Percentiles rank a stretch among this genome's conserved stretches.
These are phyloP conservation scores for Fraxinus nigra DNA, from an alignment of 305 asterid species.

Conservation along the genomic window DNA sequence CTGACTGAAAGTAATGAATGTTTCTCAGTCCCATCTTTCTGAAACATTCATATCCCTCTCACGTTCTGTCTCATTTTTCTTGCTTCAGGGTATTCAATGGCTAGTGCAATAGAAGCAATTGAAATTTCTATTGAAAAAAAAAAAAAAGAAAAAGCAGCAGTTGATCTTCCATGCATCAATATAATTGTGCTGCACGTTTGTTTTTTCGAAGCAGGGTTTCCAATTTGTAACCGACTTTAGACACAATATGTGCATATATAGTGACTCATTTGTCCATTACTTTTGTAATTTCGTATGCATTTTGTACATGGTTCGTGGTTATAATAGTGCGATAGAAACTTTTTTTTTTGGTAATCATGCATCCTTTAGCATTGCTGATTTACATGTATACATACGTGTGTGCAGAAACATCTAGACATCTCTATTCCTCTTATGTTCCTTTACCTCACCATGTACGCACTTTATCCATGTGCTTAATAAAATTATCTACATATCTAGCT, in stretches of 20 bases:
- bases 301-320: neutral
- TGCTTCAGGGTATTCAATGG: neutral
- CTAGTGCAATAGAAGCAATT: neutral
- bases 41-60: neutral
- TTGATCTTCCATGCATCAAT: neutral
- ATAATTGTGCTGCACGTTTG: neutral
- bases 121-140: neutral
- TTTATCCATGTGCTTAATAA: neutral
- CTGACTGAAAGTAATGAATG: neutral
- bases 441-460: neutral
- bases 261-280: neutral
- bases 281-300: neutral
- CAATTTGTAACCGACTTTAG: neutral
- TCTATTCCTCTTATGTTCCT: neutral
- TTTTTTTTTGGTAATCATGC: neutral
- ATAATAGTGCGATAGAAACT: neutral
- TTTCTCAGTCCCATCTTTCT: neutral
- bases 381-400: neutral
- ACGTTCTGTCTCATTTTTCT: neutral
- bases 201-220: neutral
- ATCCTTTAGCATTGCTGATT: neutral
- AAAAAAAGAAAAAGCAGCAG: neutral
- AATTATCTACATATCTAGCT: neutral
- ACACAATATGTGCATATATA: neutral
- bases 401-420: neutral